Base-by-base conservation (phyloP, 352 stramenopile species). In the Phytophthora sp. region DNA sequence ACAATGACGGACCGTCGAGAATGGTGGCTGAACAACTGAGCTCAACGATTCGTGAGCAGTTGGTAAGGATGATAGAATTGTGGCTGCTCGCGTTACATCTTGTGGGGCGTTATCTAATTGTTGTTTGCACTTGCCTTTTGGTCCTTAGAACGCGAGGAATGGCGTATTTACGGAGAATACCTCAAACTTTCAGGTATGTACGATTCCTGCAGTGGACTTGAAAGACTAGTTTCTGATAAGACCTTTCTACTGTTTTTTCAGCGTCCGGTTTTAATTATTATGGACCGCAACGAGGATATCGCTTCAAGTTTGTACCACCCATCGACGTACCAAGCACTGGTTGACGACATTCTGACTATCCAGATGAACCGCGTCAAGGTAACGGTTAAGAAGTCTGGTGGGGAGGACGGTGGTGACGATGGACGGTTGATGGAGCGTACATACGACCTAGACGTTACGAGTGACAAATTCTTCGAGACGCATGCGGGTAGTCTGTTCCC, bases 241-340 rank as follows among this genome's bases (percentile, higher is more conserved):
- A 24, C 9, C 37, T 27, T 24, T 68, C 20, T 59, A 52, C 31
- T 43, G 11, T 28, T 27, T 44, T 7, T 41, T 30, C 23, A 97
- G 79, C 84, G 96, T 54, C 97, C 97, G 1, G 85, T 99, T 17
- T 59, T 99, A 52, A 95, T 99, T 32, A 95, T 99, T 53, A 87
- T 99, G 77, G 96, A 99, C 73, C 96, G 97, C 12, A 98, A 98
- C 66, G 90, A 97, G 73, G 97, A 99, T 73, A 79, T 99, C 20
- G 87, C 97, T 17, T 97, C 95, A 35, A 93, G 92, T 45, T 77
- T 99, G 41, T 88, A 98, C 69, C 97, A 99, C 67, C 95, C 92
- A 5, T 98, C 92, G 30, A 94, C 88, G n/a, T 96, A 97, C 54
- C 86, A 95, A 59, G 95, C 96, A 21, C 79, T 99, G 12, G 92